Evolutionary conservation across 306 rosid genomes (phyloP).

Genomic region (Begonia masoniana): DNA sequence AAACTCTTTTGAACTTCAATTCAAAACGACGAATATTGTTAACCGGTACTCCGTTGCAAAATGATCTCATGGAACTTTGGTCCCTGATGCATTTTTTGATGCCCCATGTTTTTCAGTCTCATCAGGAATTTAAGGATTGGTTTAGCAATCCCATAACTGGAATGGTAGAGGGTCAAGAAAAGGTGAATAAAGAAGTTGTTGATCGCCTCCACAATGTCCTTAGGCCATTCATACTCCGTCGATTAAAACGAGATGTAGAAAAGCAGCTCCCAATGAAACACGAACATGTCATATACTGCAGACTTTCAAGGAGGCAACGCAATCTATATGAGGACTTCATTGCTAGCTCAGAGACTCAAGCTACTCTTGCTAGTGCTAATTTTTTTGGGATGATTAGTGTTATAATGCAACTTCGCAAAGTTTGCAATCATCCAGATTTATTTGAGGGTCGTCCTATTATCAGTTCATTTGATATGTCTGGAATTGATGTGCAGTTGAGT

Average conservation of each 20-base stretch:
- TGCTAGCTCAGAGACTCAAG: slow-evolving; percentile 95
- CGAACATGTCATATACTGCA: slow-evolving; percentile 88
- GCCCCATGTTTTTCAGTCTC: slow-evolving; percentile 98
- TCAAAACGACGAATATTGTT: slow-evolving; percentile 84
- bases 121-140: slow-evolving; percentile 99
- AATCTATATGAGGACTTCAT: slow-evolving; percentile 92
- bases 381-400: slow-evolving; percentile 95
- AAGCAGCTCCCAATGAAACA: slow-evolving; percentile 92
- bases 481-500: slow-evolving; percentile 61
- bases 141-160: slow-evolving; percentile 97
- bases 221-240: slow-evolving; percentile 92
- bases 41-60: slow-evolving; percentile 95
- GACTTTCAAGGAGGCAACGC: slow-evolving; percentile 93
- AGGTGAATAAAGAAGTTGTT: slow-evolving; percentile 91
- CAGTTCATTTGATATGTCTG: slow-evolving; percentile 87
- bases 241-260: slow-evolving; percentile 91
- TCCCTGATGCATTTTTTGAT: slow-evolving; percentile 99
- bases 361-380: slow-evolving; percentile 85
- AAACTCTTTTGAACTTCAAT: slow-evolving; percentile 91
- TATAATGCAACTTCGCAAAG: slow-evolving; percentile 98
- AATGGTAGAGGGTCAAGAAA: slow-evolving; percentile 99
- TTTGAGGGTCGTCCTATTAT: slow-evolving; percentile 99
- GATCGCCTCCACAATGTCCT: slow-evolving; percentile 98
- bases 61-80: slow-evolving; percentile 99
- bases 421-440: slow-evolving; percentile 96